Conservation (phyloP, 2,329 filamentous ascomycete genomes). For the Paraconiothyrium sp. region DNA sequence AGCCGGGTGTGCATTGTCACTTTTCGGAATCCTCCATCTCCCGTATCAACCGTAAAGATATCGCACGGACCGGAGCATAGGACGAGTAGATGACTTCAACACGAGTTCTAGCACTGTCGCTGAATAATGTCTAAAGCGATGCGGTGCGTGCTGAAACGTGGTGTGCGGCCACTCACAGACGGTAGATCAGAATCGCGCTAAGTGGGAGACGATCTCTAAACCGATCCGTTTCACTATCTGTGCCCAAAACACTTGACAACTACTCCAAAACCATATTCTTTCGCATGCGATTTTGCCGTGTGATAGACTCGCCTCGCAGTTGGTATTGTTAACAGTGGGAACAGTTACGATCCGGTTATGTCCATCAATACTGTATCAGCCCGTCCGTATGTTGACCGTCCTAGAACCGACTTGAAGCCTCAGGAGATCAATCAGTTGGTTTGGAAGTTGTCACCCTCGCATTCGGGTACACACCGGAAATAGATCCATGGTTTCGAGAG, state of each 20-base stretch:
- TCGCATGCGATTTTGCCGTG: not conserved
- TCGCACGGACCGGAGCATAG: not conserved
- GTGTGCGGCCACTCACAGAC: not conserved
- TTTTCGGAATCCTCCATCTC: not conserved
- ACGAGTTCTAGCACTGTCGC: conserved; percentile 1
- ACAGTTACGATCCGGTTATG: not conserved
- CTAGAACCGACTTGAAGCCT: not conserved
- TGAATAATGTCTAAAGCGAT: conserved; percentile 1
- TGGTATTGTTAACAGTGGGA: not conserved
- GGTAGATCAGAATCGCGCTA: conserved; percentile 24
- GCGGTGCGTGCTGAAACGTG: conserved; percentile 22
- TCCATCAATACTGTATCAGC: not conserved
- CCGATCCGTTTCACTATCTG: conserved; percentile 36
- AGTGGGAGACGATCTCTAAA: conserved; percentile 30
- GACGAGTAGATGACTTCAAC: not conserved
- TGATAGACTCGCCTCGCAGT: not conserved
- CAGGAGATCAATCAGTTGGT: not conserved
- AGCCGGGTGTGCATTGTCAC: not conserved
- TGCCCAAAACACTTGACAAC: conserved; percentile 23
- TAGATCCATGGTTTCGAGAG: not conserved
- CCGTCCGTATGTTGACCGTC: not conserved
- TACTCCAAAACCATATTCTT: conserved; percentile 9
- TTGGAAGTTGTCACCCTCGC: not conserved
- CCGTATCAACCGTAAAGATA: not conserved
- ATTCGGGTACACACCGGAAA: not conserved